Conservation (phyloP, 108 stramenopile species). For the Nitzschia sp. region DNA sequence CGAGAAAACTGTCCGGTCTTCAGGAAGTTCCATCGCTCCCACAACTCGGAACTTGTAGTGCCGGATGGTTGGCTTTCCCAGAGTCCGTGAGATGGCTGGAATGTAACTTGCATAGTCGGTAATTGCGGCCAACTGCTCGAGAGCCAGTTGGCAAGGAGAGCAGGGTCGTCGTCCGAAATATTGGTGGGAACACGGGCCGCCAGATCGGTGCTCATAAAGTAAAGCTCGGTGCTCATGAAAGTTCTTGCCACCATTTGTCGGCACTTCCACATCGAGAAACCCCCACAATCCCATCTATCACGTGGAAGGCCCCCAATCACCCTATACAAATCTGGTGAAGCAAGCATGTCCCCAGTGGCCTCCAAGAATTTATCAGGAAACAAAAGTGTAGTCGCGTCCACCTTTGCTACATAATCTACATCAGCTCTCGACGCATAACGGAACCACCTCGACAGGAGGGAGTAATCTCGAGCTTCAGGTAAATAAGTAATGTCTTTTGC, state of each 20-base stretch:
- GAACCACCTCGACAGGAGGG: not conserved
- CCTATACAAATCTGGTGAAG: not conserved
- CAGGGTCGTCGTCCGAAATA: conserved; percentile 1
- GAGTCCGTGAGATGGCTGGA: not conserved
- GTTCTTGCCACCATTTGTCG: conserved; percentile 1
- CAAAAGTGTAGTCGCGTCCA: not conserved
- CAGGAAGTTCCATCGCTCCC: not conserved
- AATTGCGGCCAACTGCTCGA: not conserved
- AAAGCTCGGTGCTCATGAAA: conserved; percentile 1
- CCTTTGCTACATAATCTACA: conserved; percentile 2
- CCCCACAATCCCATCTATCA: conserved; percentile 6
- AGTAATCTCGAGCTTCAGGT: not conserved
- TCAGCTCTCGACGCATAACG: not conserved
- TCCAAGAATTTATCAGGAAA: not conserved
- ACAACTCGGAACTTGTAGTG: not conserved
- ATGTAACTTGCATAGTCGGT: not conserved
- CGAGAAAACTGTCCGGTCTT: conserved; percentile 1
- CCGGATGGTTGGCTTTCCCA: not conserved
- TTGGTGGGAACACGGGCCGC: not conserved
- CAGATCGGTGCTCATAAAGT: conserved; percentile 3
- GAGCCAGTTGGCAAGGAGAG: not conserved
- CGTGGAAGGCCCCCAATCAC: conserved; percentile 1
- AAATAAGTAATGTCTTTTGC: conserved; percentile 1
- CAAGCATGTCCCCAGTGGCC: not conserved
- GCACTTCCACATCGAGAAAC: not conserved